These are phyloP conservation scores for Yarrowia keelungensis DNA, from an alignment of 805 yeast species.

Conservation along the genomic window DNA sequence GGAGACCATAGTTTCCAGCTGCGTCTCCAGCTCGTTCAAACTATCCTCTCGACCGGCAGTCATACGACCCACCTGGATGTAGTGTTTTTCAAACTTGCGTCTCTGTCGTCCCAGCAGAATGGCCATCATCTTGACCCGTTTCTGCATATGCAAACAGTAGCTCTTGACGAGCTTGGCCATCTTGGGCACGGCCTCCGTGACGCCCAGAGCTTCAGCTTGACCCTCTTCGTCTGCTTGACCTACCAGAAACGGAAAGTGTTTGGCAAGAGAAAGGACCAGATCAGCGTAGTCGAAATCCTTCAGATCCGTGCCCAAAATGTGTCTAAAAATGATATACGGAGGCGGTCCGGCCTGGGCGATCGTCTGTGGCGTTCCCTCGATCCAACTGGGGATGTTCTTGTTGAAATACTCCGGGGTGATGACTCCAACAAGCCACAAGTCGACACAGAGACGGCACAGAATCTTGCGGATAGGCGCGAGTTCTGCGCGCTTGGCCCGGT, in stretches of 20 bases:
- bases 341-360: conserved; percentile 20
- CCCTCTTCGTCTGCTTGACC: neutral
- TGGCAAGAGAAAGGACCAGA: conserved; percentile 10
- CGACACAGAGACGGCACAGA: conserved; percentile 61
- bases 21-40: conserved; percentile 42
- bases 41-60: conserved; percentile 52
- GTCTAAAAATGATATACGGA: conserved; percentile 5
- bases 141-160: conserved; percentile 35
- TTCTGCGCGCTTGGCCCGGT: conserved; percentile 27
- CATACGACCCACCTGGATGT: conserved; percentile 71
- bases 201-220: conserved; percentile 7
- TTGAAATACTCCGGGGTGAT: conserved; percentile 27
- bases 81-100: conserved; percentile 54
- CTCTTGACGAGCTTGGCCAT: conserved; percentile 34
- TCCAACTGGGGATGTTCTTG: conserved; percentile 26
- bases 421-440: conserved; percentile 64
- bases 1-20: conserved; percentile 54
- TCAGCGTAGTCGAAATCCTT: conserved; percentile 27
- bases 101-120: conserved; percentile 25
- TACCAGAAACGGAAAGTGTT: conserved; percentile 27
- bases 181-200: conserved; percentile 21
- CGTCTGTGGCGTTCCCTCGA: conserved; percentile 30
- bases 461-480: conserved; percentile 55
- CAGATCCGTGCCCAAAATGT: conserved; percentile 30
- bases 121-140: conserved; percentile 36